Base-by-base conservation (phyloP, 352 stramenopile genomes). In the Pythium monospermum region DNA sequence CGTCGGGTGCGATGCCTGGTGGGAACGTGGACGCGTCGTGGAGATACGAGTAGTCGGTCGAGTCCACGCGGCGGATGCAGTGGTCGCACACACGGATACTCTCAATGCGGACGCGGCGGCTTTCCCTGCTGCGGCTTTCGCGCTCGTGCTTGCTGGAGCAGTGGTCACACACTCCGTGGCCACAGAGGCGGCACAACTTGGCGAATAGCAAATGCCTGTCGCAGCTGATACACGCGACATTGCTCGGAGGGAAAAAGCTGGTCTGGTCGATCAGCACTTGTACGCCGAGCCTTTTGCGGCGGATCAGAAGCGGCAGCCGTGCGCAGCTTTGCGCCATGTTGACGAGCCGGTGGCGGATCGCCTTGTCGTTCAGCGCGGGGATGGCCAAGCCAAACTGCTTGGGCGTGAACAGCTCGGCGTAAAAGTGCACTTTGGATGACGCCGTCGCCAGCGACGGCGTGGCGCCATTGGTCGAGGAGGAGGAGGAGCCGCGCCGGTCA, bases 181-280 rank as follows among this genome's bases (percentile, higher is more conserved):
- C 73, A 33, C 78, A 87, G 19, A 89, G 50, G 28, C 79, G 62
- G 47, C 78, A 89, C n/a, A 64, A 64, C 43, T 80, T 76, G 19
- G 65, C 62, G 51, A 61, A 6, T n/a, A 71, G 45, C 32, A 87
- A 53, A 18, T 60, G 71, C 49, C 74, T 78, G 11, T 67, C 71
- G 32, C 78, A 89, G 52, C 68, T 76, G 25, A 77, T 73, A 43
- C 78, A 89, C 23, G 62, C 66, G 5, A 61, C 57, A 60, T 85
- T 89, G n/a, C 45, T 62, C 15, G 57, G 74, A 5, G 66, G 61
- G 11, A 74, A 56, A 40, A 85, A 68, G 0, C 69, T 41, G n/a
- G 49, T 60, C 30, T 53, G 64, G 45, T 71, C 57, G 3, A 85
- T 49, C 2, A 89, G 65, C 30, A 66, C 64, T 49, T 87, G 78